phyloP scores from a whole-genome alignment of 140 eudicot genomes.

The Stevia rebaudiana region DNA sequence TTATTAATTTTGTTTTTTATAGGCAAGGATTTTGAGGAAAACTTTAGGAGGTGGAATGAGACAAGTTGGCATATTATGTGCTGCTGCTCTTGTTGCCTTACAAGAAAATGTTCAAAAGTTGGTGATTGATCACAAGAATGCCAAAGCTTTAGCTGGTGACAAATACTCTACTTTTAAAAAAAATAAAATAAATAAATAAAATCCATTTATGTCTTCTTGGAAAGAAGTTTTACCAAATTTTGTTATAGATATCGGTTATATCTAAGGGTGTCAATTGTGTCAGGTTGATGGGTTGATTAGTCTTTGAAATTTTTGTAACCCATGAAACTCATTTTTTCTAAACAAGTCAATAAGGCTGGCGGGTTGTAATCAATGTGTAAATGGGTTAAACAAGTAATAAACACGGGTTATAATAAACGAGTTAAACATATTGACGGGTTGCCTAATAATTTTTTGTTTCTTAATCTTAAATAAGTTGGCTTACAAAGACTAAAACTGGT shows the following conservation, averaged over 20 bases:
- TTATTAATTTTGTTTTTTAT: neutral
- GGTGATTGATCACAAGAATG: constrained; percentile 69
- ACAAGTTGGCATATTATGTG: constrained; percentile 82
- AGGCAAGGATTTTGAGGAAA: constrained; percentile 86
- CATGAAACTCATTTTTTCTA: neutral
- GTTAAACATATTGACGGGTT: too few relatives aligned
- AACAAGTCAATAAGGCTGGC: neutral
- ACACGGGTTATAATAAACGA: too few relatives aligned
- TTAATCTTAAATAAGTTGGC: too few relatives aligned
- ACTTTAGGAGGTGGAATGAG: constrained; percentile 98
- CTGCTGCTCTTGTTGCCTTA: constrained; percentile 84
- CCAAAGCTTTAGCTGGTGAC: constrained; percentile 77
- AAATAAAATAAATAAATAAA: too few relatives aligned
- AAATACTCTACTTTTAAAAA: neutral
- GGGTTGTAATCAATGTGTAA: neutral
- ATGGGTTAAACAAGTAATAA: too few relatives aligned
- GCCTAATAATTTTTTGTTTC: too few relatives aligned
- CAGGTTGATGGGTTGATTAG: neutral
- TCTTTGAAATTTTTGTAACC: neutral
- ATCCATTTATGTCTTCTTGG: neutral
- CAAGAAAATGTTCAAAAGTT: constrained; percentile 74
- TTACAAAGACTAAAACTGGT: too few relatives aligned
- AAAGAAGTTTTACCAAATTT: neutral
- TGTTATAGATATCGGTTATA: neutral
- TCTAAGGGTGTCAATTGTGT: neutral